Evolutionary conservation across 1,139 yeast species (phyloP).

Genomic region (Sugiyamaella japonica): DNA sequence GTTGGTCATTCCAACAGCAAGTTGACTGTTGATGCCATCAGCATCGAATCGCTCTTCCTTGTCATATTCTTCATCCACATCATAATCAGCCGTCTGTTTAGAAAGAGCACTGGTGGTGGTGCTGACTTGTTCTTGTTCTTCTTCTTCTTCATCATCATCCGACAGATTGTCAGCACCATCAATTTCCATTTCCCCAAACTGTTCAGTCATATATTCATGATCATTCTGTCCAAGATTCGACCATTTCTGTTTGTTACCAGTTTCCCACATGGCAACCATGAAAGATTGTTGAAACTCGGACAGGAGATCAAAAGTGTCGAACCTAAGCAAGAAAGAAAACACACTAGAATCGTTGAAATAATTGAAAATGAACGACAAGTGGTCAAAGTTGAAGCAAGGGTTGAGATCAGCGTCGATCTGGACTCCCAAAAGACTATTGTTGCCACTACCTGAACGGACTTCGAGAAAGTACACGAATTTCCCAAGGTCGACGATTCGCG

Average conservation of each 20-base stretch:
- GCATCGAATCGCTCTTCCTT: conserved; percentile 39
- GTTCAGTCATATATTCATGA: conserved; percentile 51
- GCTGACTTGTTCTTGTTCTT: conserved; percentile 30
- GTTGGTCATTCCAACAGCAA: conserved; percentile 68
- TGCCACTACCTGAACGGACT: conserved; percentile 34
- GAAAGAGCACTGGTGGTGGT: conserved; percentile 17
- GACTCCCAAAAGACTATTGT: conserved; percentile 45
- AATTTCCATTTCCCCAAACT: conserved; percentile 46
- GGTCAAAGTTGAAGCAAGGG: conserved; percentile 64
- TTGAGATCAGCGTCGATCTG: conserved; percentile 53
- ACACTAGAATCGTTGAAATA: conserved; percentile 44
- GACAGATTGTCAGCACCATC: conserved; percentile 40
- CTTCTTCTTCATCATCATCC: conserved; percentile 41
- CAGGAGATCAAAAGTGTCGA: conserved; percentile 46
- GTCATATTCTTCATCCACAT: conserved; percentile 39
- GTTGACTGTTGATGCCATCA: conserved; percentile 53
- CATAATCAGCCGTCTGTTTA: conserved; percentile 25
- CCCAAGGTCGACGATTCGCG: conserved; percentile 47
- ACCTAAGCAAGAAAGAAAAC: conserved; percentile 65
- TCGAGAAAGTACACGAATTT: conserved; percentile 51
- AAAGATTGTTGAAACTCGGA: conserved; percentile 54
- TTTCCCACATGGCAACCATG: conserved; percentile 62
- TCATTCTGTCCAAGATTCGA: conserved; percentile 45
- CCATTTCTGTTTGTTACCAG: conserved; percentile 56
- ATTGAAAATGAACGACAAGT: conserved; percentile 66